Evolutionary conservation across 257 asterid genomes (phyloP), one percentile per base, ranked within the genome.

Genomic region (Nicotiana otophora): DNA sequence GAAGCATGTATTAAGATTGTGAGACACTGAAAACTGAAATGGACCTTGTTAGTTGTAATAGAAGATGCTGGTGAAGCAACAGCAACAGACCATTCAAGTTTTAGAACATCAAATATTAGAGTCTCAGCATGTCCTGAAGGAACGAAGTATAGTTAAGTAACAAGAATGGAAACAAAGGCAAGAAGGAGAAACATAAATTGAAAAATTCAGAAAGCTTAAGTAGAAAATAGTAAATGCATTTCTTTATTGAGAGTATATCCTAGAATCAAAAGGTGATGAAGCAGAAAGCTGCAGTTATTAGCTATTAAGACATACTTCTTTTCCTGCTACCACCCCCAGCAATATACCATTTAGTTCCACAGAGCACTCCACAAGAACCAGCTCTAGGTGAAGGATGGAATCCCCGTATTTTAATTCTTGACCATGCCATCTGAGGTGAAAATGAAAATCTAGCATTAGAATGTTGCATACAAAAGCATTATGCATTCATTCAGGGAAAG

Each of bases 381-480:
- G 98, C 94, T 91, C 99, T 90, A 81, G 99, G 98, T 17, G 98
- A 93, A 77, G 99, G 99, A 88, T 94, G 99, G 78, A 91, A 94
- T 66, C 98, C 98, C 80, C 94, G 92, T 80, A 87, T 85, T 87
- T 94, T 96, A 62, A 96, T 90, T 88, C 93, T 91, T 72, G 97
- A 89, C 99, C 99, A 96, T 42, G 92, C 91, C 99, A 96, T 96
- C 98, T 96, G 94, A 78, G 86, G 78, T 83, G 68, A 85, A 84
- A 77, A 55, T 53, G 68, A 51, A 75, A 10, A 78, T 31, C 58
- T 81, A 30, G 68, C 61, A 80, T 85, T 68, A 84, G 39, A 81
- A 15, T 60, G 77, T 57, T 61, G 64, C 51, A 60, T 51, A 26
- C 28, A 48, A 54, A 75, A 51, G 46, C 53, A 48, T 51, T 26